Evolutionary conservation across 768 basidiomycete genomes (phyloP).

Genomic region (Amylocystis lapponica): DNA sequence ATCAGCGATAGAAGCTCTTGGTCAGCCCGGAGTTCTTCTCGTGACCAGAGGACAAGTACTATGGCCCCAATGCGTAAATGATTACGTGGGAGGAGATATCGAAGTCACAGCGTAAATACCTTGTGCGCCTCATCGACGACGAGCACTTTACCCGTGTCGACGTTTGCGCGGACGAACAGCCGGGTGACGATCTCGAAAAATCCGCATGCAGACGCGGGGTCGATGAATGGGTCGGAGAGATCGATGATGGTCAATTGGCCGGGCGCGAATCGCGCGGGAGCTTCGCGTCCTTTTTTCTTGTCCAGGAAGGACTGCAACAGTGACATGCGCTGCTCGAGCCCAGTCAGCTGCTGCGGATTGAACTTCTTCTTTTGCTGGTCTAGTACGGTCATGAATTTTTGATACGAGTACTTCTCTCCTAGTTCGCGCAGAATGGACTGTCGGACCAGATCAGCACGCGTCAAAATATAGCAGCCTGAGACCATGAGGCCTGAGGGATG

Average conservation of each 20-base stretch:
- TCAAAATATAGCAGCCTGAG: too few relatives aligned
- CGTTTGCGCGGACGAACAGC: conserved; percentile 54
- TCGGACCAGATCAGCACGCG: too few relatives aligned
- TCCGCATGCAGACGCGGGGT: conserved; percentile 58
- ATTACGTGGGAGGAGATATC: too few relatives aligned
- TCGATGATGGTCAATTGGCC: conserved; percentile 67
- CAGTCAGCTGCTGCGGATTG: conserved; percentile 48
- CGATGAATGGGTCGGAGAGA: conserved; percentile 69
- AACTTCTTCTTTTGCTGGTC: conserved; percentile 44
- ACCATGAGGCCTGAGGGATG: too few relatives aligned
- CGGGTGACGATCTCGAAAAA: conserved; percentile 67
- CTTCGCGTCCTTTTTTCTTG: conserved; percentile 3
- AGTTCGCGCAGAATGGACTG: conserved; percentile 58
- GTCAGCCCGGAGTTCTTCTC: conserved; percentile 48
- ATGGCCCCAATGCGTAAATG: not conserved
- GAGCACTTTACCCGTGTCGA: conserved; percentile 60
- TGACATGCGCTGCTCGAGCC: conserved; percentile 59
- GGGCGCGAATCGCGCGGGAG: conserved; percentile 34
- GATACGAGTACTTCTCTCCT: conserved; percentile 52
- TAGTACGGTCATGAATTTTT: conserved; percentile 42
- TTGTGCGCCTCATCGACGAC: conserved; percentile 77
- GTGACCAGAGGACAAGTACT: conserved; percentile 51
- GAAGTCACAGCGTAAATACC: conserved; percentile 24
- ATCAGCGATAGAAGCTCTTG: conserved; percentile 52
- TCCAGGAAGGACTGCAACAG: conserved; percentile 56